These are phyloP conservation scores for Thinopyrum elongatum DNA, from an alignment of 176 grass and related monocot species.

Conservation along the genomic window DNA sequence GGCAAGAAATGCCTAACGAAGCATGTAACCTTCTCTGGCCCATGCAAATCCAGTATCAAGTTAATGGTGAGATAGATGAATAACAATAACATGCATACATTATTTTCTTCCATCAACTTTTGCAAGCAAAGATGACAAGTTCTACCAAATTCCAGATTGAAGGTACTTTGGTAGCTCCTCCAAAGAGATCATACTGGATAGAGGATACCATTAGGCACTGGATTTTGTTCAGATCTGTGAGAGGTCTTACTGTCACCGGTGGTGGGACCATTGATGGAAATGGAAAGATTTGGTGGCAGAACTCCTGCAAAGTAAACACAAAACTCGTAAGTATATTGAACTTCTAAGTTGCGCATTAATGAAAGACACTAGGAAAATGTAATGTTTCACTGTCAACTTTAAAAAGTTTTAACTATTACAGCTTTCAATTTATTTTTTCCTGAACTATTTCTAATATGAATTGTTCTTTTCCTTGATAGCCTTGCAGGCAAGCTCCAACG, in stretches of 20 bases:
- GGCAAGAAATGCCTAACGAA: conserved; percentile 42
- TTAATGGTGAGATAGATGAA: conserved; percentile 45
- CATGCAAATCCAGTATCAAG: conserved; percentile 48
- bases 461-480: conserved; percentile 34
- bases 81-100: not conserved
- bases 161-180: conserved; percentile 60
- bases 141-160: conserved; percentile 35
- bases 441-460: conserved; percentile 19
- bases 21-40: conserved; percentile 49
- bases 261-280: conserved; percentile 64
- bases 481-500: conserved; percentile 54
- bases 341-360: not conserved
- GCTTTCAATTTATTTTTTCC: not conserved
- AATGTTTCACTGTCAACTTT: not conserved
- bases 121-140: not conserved
- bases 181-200: conserved; percentile 40
- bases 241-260: conserved; percentile 43
- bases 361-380: not conserved
- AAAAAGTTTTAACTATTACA: not conserved
- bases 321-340: conserved; percentile 40
- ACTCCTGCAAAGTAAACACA: conserved; percentile 54
- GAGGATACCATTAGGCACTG: conserved; percentile 36
- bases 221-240: conserved; percentile 42
- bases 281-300: conserved; percentile 72
- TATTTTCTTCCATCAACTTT: not conserved